These are phyloP conservation scores for Torulaspora microellipsoides DNA, from an alignment of 805 yeast species.

Conservation along the genomic window DNA sequence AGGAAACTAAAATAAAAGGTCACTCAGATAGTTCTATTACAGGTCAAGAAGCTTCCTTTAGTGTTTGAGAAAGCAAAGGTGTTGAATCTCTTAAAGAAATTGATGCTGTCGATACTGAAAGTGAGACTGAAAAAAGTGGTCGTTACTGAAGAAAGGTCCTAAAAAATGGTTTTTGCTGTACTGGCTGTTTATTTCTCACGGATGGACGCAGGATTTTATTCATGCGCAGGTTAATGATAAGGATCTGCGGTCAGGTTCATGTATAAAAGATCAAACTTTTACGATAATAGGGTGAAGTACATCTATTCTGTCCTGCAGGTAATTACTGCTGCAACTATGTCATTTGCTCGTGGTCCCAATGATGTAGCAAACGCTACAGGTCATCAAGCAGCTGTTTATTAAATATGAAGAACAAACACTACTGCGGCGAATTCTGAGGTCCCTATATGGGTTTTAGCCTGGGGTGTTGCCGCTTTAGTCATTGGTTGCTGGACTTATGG, in stretches of 20 bases:
- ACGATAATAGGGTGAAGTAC: slow-evolving; percentile 67
- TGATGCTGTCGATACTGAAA: slow-evolving; percentile 14
- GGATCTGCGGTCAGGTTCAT: slow-evolving; percentile 44
- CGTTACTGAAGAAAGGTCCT: slow-evolving; percentile 45
- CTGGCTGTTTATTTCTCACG: slow-evolving; percentile 51
- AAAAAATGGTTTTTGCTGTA: slow-evolving; percentile 49
- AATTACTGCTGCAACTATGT: slow-evolving; percentile 74
- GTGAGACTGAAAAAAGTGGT: slow-evolving; percentile 22
- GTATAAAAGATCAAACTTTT: slow-evolving; percentile 57
- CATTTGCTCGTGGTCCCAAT: slow-evolving; percentile 79
- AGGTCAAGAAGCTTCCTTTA: slow-evolving; percentile 19
- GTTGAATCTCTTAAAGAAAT: slow-evolving; percentile 20
- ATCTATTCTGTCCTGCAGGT: slow-evolving; percentile 65
- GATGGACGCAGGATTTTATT: slow-evolving; percentile 62
- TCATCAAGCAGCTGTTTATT: slow-evolving; percentile 62
- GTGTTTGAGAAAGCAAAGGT: too few relatives aligned
- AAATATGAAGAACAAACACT: slow-evolving; percentile 52
- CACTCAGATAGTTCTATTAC: slow-evolving; percentile 12
- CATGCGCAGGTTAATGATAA: slow-evolving; percentile 38
- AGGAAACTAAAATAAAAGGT: slow-evolving; percentile 7
- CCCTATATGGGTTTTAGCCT: slow-evolving; percentile 68
- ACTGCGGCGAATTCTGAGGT: slow-evolving; percentile 47
- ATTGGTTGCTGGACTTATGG: slow-evolving; percentile 70
- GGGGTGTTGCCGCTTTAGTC: slow-evolving; percentile 61
- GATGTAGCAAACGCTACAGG: slow-evolving; percentile 78